Percentiles rank a stretch among this genome's conserved stretches.
phyloP scores from a whole-genome alignment of 2,329 filamentous ascomycete genomes.

The Zasmidium citrigriseum region DNA sequence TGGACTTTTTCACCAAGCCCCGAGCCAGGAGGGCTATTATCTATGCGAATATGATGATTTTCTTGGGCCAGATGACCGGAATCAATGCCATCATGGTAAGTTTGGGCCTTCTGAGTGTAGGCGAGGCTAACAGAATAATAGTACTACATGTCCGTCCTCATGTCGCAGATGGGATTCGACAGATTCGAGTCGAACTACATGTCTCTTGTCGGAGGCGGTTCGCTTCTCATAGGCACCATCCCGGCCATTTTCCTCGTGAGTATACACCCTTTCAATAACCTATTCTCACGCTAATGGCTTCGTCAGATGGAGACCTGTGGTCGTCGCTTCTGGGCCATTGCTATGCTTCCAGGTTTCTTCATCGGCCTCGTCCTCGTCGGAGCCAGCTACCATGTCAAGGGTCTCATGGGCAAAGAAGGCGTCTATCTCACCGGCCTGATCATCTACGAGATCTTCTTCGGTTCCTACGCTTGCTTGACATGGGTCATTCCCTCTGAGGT shows the following conservation, averaged over 20 bases:
- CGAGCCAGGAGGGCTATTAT: slow-evolving; percentile 66
- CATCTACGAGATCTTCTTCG: slow-evolving; percentile 69
- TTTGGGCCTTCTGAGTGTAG: no score
- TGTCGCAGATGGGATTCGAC: slow-evolving; percentile 68
- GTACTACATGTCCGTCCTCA: slow-evolving; percentile 71
- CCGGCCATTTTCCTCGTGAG: slow-evolving; percentile 52
- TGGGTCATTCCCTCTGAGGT: slow-evolving; percentile 60
- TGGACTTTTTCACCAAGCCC: slow-evolving; percentile 72
- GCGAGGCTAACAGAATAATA: no score
- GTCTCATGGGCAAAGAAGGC: slow-evolving; percentile 44
- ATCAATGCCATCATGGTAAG: slow-evolving; percentile 30
- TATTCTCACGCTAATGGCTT: no score
- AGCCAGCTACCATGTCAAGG: slow-evolving; percentile 59
- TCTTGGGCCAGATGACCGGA: slow-evolving; percentile 70
- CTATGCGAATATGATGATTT: slow-evolving; percentile 70
- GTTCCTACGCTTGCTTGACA: slow-evolving; percentile 39
- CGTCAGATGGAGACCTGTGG: slow-evolving; percentile 76
- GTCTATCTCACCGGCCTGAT: slow-evolving; percentile 68
- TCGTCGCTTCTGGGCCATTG: slow-evolving; percentile 73
- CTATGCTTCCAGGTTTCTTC: slow-evolving; percentile 72
- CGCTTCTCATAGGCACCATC: slow-evolving; percentile 59
- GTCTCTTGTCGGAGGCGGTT: slow-evolving; percentile 70
- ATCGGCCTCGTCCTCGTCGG: slow-evolving; percentile 68
- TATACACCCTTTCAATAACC: no score
- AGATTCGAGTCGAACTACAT: slow-evolving; percentile 66